Evolutionary conservation across 2,329 filamentous ascomycete species (phyloP).

Genomic region (Aureobasidium musti): DNA sequence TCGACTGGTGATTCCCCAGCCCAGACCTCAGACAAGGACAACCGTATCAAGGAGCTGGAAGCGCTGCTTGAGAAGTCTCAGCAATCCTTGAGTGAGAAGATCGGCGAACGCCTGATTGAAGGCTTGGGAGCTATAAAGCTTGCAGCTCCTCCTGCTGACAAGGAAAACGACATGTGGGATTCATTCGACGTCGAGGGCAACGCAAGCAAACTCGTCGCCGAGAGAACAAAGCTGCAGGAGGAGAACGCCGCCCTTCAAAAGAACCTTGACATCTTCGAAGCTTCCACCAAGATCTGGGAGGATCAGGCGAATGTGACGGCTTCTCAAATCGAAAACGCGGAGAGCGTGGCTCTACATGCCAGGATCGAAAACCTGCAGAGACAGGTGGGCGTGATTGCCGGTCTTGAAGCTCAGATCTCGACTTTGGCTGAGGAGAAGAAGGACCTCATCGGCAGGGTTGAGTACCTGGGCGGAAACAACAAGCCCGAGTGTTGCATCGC

Average conservation of each 20-base stretch:
- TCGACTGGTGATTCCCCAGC: background rate
- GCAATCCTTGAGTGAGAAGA: background rate
- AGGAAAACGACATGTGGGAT: background rate
- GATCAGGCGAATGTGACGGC: background rate
- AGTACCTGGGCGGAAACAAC: background rate
- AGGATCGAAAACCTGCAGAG: background rate
- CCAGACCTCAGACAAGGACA: background rate
- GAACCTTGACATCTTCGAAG: background rate
- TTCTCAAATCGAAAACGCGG: background rate
- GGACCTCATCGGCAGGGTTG: background rate
- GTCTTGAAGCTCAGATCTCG: background rate
- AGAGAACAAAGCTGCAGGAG: background rate
- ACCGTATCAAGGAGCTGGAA: conserved; percentile 4
- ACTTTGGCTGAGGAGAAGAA: background rate
- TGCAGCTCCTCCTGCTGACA: background rate
- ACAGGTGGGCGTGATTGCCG: background rate
- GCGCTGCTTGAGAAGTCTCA: background rate
- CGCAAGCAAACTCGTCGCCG: background rate
- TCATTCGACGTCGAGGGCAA: background rate
- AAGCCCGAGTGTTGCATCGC: background rate
- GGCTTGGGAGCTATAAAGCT: background rate
- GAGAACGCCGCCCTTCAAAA: background rate
- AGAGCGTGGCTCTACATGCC: background rate
- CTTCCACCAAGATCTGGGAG: background rate
- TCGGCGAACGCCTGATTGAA: background rate